Evolutionary conservation across 805 yeast species (phyloP), one percentile per base, ranked within the genome.

Genomic region (Starmerella floricola): DNA sequence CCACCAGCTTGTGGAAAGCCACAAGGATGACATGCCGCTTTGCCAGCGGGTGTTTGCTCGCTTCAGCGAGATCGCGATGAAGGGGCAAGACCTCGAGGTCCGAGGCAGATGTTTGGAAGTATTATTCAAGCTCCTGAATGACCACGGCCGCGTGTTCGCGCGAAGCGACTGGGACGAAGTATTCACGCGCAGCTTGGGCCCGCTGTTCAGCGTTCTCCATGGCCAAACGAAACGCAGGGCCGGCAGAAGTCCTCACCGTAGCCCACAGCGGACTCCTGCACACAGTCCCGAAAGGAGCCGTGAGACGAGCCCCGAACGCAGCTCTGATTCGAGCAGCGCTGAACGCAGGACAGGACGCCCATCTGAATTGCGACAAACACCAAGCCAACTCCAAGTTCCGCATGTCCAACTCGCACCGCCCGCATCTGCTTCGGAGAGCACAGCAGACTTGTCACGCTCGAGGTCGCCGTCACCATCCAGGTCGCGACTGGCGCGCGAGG

Each of bases 1-100:
- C 53, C 76, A 74, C 50, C 65, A 64, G 30, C 52, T 68, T 17
- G 63, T 49, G 19, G 52, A 48, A 12, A 24, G 38, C 5, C 49
- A 46, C 30, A 47, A 41, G 13, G 44, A 44, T 20, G 52, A 52
- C 41, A 39, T 40, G 31, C 29, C 47, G 12, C 27, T 54, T 21
- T 49, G 53, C 49, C 49, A 44, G 39, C 38, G 31, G 17, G 69
- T 88, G n/a, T 62, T 91, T 48, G 74, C 71, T 48, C 82, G 93
- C 12, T 82, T 85, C 62, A 84, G 86, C 56, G 86, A 83, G 47
- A 79, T 88, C 6, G 83, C 87, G 26, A 84, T 87, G 94, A 78
- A 78, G 1, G 95, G 95, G 3, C 86, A 79, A 42, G 99, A 91
- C 61, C 66, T 91, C 38, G 99, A 91, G 61, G 95, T 87, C 3